Evolutionary conservation across 495 filamentous ascomycete species (phyloP).

Genomic region (Penicillium bovifimosum): DNA sequence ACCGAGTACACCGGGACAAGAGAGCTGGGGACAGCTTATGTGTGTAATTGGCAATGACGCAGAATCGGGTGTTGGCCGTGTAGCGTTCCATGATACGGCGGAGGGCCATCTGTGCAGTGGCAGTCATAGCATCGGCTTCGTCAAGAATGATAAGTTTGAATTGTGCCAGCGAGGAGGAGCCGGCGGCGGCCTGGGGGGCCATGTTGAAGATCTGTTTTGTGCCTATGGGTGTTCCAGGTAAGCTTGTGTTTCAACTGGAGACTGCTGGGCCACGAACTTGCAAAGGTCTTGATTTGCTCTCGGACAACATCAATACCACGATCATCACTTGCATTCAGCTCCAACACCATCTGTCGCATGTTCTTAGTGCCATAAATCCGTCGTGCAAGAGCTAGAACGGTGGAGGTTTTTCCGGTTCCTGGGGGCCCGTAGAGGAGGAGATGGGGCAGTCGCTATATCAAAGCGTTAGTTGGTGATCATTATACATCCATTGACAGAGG

Average conservation of each 20-base stretch:
- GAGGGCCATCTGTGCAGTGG: constrained; percentile 93
- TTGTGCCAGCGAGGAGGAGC: constrained; percentile 53
- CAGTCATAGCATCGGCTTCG: constrained; percentile 98
- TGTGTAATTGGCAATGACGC: constrained; percentile 98
- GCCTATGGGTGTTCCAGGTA: constrained; percentile 46
- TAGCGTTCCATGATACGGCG: constrained; percentile 99
- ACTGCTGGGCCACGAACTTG: constrained; percentile 46
- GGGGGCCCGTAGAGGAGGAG: constrained; percentile 96
- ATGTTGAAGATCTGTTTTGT: constrained; percentile 65
- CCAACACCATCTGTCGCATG: constrained; percentile 96
- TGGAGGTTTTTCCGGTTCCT: constrained; percentile 95
- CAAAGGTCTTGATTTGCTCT: constrained; percentile 99
- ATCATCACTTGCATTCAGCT: constrained; percentile 95
- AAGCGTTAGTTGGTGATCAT: constrained; percentile 1
- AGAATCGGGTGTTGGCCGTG: constrained; percentile 96
- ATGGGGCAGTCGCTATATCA: constrained; percentile 71
- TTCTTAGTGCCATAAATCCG: constrained; percentile 89
- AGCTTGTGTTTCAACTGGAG: constrained; percentile 32
- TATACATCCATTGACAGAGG: not conserved
- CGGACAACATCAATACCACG: constrained; percentile 97
- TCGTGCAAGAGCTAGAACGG: constrained; percentile 83
- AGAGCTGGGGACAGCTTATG: constrained; percentile 96
- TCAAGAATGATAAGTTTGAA: constrained; percentile 98
- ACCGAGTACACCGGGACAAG: constrained; percentile 88
- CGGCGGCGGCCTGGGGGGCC: constrained; percentile 41